Evolutionary conservation across 495 filamentous ascomycete species (phyloP), one percentile per base, ranked within the genome.

Genomic region (Penicillium turbatum): DNA sequence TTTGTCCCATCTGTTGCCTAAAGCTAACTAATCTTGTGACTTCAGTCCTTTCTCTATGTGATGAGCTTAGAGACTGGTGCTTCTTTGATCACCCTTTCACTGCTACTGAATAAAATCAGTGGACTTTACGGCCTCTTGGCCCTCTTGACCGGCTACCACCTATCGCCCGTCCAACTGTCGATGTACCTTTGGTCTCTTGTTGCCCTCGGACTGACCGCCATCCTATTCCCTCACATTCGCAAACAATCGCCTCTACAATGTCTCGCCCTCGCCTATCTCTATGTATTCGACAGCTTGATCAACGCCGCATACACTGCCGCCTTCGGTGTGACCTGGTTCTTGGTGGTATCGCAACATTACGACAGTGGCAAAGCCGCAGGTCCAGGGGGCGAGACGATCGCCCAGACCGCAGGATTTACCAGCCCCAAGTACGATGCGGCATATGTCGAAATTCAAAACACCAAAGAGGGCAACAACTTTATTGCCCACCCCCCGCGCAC

Each of bases 121-220:
- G 89, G 89, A 49, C 73, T 95, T 56, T 96, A 92, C 72, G 91
- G 91, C 61, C 77, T 96, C 47, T 86, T 96, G 53, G 89, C 91
- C 43, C 77, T 95, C 57, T 72, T 89, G 48, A 89, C 87, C n/a
- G 88, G 88, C 62, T 74, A 79, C 53, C 73, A 81, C 51, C 76
- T 85, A 29, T 88, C 86, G 13, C 76, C 82, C 3, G 68, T 89
- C 4, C 86, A 90, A 64, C 73, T 90, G 56, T 85, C 82, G 21
- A 85, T 87, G 81, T 96, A 95, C 79, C 78, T 95, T 32, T 89
- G 92, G 76, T 90, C 85, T n/a, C 67, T 92, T 30, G 26, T 81
- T 57, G 81, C 83, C 27, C 82, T 93, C 55, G 74, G 73, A 49
- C 62, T 84, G 27, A 73, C 84, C 44, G 69, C 77, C 24, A 71